Conservation (phyloP, 805 yeast species). For the Hanseniaspora taiwanica region DNA sequence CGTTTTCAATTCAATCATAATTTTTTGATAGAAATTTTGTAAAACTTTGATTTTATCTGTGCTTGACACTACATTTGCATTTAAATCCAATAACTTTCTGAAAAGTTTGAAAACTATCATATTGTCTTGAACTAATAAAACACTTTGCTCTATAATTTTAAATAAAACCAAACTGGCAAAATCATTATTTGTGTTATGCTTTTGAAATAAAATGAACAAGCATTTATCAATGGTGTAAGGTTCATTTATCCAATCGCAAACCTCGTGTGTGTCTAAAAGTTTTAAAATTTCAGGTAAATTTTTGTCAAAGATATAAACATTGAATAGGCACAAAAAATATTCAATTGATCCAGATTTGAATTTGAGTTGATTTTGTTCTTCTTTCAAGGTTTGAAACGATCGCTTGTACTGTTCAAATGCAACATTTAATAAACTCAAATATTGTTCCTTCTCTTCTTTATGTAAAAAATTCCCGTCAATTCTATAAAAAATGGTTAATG, state of each 20-base stretch:
- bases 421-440: neutral
- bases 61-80: neutral
- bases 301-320: too few relatives aligned
- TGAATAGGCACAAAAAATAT: neutral
- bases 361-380: too few relatives aligned
- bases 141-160: neutral
- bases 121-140: neutral
- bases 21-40: neutral
- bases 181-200: neutral
- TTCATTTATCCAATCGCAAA: neutral
- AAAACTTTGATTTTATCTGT: neutral
- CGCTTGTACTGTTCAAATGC: too few relatives aligned
- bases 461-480: neutral
- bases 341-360: too few relatives aligned
- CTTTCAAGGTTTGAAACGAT: too few relatives aligned
- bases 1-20: too few relatives aligned
- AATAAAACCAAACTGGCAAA: neutral
- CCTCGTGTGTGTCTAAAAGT: neutral
- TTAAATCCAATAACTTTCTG: neutral
- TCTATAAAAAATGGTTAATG: slow-evolving; percentile 1
- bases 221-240: neutral
- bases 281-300: neutral
- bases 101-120: neutral
- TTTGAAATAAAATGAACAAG: neutral
- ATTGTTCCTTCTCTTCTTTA: neutral